Conservation (phyloP, 805 yeast genomes). For the Candida berthetii region DNA sequence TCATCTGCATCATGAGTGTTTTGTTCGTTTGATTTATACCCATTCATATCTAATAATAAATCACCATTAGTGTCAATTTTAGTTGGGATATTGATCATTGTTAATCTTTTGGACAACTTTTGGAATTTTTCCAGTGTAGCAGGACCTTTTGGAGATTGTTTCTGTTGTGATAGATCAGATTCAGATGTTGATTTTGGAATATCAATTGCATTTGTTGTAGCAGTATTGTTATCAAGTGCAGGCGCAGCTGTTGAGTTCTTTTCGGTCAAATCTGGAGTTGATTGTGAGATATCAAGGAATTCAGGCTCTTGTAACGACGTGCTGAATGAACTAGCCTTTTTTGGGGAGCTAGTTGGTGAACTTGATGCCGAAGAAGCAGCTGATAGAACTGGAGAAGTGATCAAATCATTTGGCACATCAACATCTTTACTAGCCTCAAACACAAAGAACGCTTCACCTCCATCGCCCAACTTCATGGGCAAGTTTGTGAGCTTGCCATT, state of each 20-base stretch:
- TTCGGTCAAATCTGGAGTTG: conserved; percentile 14
- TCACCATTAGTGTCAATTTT: conserved; percentile 87
- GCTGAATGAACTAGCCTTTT: conserved; percentile 2
- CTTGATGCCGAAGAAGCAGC: conserved; percentile 16
- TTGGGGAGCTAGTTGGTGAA: conserved; percentile 19
- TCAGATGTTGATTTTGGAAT: conserved; percentile 10
- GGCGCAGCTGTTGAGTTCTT: neutral
- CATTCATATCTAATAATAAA: conserved; percentile 87
- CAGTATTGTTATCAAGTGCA: neutral
- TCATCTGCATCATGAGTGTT: conserved; percentile 75
- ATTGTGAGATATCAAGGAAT: conserved; percentile 35
- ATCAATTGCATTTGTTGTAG: conserved; percentile 9
- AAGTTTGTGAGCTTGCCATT: conserved; percentile 76
- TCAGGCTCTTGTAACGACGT: conserved; percentile 38
- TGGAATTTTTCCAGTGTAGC: conserved; percentile 51
- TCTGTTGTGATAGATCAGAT: neutral
- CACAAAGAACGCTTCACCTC: conserved; percentile 97
- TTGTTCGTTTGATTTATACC: conserved; percentile 83
- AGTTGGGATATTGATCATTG: conserved; percentile 76
- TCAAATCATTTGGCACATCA: conserved; percentile 65
- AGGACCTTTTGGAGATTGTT: conserved; percentile 21
- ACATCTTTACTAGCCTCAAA: conserved; percentile 68
- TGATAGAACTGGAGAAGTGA: conserved; percentile 28
- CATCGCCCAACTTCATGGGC: conserved; percentile 96
- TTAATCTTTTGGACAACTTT: conserved; percentile 57